phyloP scores from a whole-genome alignment of 805 yeast genomes.

The Starmerella vaccinii region DNA sequence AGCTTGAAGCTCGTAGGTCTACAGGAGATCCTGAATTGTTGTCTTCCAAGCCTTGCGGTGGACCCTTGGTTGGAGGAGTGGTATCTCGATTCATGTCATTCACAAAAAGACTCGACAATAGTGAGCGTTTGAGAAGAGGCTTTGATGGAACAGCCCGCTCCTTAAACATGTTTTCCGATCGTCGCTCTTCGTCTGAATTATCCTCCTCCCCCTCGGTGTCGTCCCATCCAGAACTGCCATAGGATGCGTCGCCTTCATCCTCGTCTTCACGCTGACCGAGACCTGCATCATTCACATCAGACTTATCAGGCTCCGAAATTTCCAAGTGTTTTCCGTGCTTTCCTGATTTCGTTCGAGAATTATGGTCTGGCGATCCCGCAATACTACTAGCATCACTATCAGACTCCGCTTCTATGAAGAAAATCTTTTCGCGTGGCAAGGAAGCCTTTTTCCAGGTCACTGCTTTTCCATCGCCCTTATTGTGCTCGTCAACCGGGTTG shows the following conservation, averaged over 20 bases:
- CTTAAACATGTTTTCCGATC: slow-evolving; percentile 29
- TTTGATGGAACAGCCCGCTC: slow-evolving; percentile 26
- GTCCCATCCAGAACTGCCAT: slow-evolving; percentile 21
- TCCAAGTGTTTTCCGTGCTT: slow-evolving; percentile 9
- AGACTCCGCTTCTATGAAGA: slow-evolving; percentile 34
- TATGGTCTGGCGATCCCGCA: slow-evolving; percentile 16
- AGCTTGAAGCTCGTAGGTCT: neutral
- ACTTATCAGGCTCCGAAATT: slow-evolving; percentile 7
- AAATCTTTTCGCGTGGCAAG: slow-evolving; percentile 30
- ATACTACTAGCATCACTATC: slow-evolving; percentile 25
- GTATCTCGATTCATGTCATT: slow-evolving; percentile 19
- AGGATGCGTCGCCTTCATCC: slow-evolving; percentile 15
- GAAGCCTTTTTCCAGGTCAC: slow-evolving; percentile 8
- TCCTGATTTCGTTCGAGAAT: neutral
- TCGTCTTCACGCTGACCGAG: slow-evolving; percentile 3
- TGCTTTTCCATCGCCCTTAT: neutral
- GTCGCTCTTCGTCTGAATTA: slow-evolving; percentile 17
- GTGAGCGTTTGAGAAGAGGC: slow-evolving; percentile 31
- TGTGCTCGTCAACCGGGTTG: neutral
- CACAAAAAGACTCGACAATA: slow-evolving; percentile 33
- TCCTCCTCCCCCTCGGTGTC: slow-evolving; percentile 17
- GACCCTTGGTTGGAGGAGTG: neutral
- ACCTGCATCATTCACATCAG: neutral
- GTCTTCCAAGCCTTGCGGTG: neutral
- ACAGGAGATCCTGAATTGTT: neutral